Percentiles rank a stretch among this genome's conserved stretches.
These are phyloP conservation scores for Dendrothele bispora DNA, from an alignment of 768 basidiomycete genomes.

Conservation along the genomic window DNA sequence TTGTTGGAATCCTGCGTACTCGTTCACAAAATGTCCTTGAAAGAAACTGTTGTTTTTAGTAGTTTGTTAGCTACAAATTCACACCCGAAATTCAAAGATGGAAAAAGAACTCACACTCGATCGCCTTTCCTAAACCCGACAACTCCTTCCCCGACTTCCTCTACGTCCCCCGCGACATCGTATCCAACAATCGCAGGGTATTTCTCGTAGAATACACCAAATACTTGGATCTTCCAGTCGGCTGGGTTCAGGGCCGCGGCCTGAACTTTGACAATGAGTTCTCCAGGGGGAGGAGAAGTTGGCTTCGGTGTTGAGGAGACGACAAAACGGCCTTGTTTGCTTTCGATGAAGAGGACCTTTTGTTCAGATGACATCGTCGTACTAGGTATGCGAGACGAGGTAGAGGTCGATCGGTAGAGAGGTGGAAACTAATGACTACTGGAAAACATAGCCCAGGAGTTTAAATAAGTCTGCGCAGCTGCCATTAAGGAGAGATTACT, in stretches of 20 bases:
- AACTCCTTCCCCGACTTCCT: slow-evolving; percentile 52
- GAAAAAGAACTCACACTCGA: slow-evolving; percentile 42
- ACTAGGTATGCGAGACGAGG: too few species aligned
- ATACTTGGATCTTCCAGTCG: slow-evolving; percentile 32
- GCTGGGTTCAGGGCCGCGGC: slow-evolving; percentile 4
- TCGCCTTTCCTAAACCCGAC: slow-evolving; percentile 50
- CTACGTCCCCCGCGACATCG: slow-evolving; percentile 54
- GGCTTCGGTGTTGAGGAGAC: background rate
- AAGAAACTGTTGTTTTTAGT: slow-evolving; percentile 30
- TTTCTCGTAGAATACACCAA: slow-evolving; percentile 34
- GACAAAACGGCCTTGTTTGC: slow-evolving; percentile 1
- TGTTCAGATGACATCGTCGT: slow-evolving; percentile 26
- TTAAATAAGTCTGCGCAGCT: too few species aligned
- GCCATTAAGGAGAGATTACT: too few species aligned
- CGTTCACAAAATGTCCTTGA: slow-evolving; percentile 38
- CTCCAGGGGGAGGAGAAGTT: background rate
- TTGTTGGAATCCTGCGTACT: slow-evolving; percentile 44
- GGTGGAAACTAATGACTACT: too few species aligned
- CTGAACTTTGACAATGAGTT: slow-evolving; percentile 2
- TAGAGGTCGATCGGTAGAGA: too few species aligned
- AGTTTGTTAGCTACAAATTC: background rate
- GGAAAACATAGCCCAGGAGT: too few species aligned
- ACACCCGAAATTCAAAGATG: background rate
- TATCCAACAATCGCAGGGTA: slow-evolving; percentile 49
- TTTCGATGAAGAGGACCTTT: slow-evolving; percentile 4